phyloP scores from a whole-genome alignment of 2,329 filamentous ascomycete species.

The Monosporascus sp. region DNA sequence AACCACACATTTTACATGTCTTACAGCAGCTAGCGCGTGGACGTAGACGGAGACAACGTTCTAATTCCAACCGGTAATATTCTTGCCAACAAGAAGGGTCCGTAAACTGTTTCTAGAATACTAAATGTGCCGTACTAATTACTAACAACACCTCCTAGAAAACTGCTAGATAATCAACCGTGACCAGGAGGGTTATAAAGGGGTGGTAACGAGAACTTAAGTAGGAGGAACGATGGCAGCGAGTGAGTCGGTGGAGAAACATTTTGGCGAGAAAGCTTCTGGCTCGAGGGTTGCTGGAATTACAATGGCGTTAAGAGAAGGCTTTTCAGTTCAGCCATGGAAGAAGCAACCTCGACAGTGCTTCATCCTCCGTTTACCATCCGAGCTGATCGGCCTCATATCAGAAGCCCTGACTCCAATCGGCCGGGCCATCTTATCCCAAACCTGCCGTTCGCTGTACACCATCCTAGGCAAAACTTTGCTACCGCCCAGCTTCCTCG shows the following conservation, averaged over 20 bases:
- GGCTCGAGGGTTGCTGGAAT: too few species aligned
- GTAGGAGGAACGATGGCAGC: too few species aligned
- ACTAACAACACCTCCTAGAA: constrained; percentile 33
- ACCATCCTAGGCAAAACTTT: neutral
- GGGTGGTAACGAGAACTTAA: too few species aligned
- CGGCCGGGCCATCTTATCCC: neutral
- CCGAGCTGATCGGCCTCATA: neutral
- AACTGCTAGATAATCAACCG: constrained; percentile 66
- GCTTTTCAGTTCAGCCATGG: too few species aligned
- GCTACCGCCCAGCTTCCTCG: neutral
- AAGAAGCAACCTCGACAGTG: neutral
- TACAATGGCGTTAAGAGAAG: too few species aligned
- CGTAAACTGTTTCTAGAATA: constrained; percentile 77
- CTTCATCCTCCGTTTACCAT: neutral
- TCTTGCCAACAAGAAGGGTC: constrained; percentile 59
- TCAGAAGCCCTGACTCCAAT: neutral
- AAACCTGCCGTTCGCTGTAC: neutral
- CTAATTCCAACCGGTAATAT: constrained; percentile 74
- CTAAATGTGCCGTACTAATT: neutral
- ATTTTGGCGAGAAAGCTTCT: too few species aligned
- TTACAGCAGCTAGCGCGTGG: constrained; percentile 66
- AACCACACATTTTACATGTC: constrained; percentile 72
- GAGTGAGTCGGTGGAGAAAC: too few species aligned
- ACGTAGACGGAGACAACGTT: constrained; percentile 53
- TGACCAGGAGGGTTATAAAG: constrained; percentile 36